phyloP scores from a whole-genome alignment of 768 basidiomycete genomes.

The Ramaria sp. region DNA sequence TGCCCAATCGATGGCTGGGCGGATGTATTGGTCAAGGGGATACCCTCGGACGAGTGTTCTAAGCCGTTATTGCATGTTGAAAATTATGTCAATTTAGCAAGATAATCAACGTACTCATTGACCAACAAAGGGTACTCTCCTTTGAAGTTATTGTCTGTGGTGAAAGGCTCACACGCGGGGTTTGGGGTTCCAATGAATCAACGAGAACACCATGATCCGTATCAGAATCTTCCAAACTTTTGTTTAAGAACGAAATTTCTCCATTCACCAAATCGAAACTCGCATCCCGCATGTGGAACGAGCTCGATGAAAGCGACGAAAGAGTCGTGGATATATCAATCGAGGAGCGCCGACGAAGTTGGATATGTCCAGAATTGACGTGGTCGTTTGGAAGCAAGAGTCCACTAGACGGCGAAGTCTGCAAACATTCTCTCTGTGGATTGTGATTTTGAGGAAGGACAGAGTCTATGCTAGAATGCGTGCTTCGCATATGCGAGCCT shows the following conservation, averaged over 20 bases:
- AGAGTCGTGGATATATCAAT: constrained; percentile 1
- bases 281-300: background rate
- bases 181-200: background rate
- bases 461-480: background rate
- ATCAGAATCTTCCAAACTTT: background rate
- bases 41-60: background rate
- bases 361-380: background rate
- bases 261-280: constrained; percentile 5
- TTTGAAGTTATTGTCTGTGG: background rate
- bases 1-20: background rate
- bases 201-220: background rate
- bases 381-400: background rate
- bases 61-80: too few species aligned
- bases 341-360: constrained; percentile 1
- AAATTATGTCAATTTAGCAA: too few species aligned
- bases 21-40: background rate
- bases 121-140: background rate
- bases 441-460: background rate
- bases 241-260: constrained; percentile 2
- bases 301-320: background rate
- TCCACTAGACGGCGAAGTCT: background rate
- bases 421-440: background rate
- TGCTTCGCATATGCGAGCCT: background rate
- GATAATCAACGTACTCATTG: background rate
- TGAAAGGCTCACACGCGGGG: background rate